These are phyloP conservation scores for Phytophthora melonis DNA, from an alignment of 352 stramenopile species.

Conservation along the genomic window DNA sequence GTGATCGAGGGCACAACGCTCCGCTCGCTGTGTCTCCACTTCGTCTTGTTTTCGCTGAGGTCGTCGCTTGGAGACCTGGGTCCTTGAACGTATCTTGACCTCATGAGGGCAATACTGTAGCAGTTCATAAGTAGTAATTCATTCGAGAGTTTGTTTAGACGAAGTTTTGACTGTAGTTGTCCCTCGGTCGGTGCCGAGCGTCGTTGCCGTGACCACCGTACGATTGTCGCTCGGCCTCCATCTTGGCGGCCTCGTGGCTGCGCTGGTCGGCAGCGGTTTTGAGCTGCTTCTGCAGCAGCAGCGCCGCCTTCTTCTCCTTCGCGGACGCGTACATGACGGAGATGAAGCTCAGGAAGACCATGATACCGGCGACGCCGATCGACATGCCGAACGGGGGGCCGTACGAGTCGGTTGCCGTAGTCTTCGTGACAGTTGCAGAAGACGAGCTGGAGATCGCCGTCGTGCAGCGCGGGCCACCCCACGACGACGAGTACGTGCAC, in stretches of 20 bases:
- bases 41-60: not conserved
- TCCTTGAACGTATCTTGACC: conserved; percentile 1
- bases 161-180: conserved; percentile 64
- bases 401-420: conserved; percentile 35
- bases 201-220: conserved; percentile 19
- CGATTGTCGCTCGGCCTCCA: conserved; percentile 16
- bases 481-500: conserved; percentile 43
- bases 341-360: conserved; percentile 43
- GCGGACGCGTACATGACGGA: conserved; percentile 24
- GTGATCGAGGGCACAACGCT: not conserved
- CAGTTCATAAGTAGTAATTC: conserved; percentile 18
- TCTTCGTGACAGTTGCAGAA: conserved; percentile 11
- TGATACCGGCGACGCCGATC: conserved; percentile 35
- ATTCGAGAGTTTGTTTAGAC: conserved; percentile 37
- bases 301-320: conserved; percentile 26
- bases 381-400: conserved; percentile 47
- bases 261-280: conserved; percentile 19
- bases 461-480: conserved; percentile 68
- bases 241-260: not conserved
- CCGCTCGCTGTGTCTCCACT: not conserved
- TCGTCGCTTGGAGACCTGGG: not conserved
- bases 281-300: conserved; percentile 26
- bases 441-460: conserved; percentile 32
- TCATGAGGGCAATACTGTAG: not conserved
- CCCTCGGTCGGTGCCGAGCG: conserved; percentile 28